Evolutionary conservation across 139 green algal genomes (phyloP).

Genomic region (Diplosphaera chodatii): DNA sequence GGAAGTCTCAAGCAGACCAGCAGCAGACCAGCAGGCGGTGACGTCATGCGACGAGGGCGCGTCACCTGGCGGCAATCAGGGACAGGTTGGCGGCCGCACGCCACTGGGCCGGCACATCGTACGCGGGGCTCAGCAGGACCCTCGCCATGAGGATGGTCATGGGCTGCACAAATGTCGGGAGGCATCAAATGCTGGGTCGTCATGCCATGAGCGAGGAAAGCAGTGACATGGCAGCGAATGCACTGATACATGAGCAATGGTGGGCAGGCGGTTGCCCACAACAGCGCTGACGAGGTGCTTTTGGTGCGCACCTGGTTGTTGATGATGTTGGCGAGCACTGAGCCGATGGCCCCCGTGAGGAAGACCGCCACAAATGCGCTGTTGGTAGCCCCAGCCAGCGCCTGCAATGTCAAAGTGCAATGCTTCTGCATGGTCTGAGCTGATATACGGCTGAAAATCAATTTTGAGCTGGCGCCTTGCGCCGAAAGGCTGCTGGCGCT

Average conservation of each 20-base stretch:
- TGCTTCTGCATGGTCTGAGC: too few relatives aligned
- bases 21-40: too few relatives aligned
- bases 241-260: too few relatives aligned
- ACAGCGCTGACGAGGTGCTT: background rate
- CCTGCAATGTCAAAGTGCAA: background rate
- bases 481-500: too few relatives aligned
- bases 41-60: too few relatives aligned
- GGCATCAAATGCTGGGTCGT: too few relatives aligned
- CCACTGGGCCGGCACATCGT: background rate
- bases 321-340: slow-evolving; percentile 34
- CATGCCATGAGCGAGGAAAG: too few relatives aligned
- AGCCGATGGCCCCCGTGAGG: slow-evolving; percentile 22
- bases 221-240: too few relatives aligned
- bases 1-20: too few relatives aligned
- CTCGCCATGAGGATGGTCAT: slow-evolving; percentile 49
- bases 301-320: slow-evolving; percentile 32
- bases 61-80: background rate
- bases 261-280: too few relatives aligned
- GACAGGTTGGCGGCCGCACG: background rate
- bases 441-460: too few relatives aligned
- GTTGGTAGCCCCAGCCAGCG: slow-evolving; percentile 1
- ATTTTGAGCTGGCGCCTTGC: too few relatives aligned
- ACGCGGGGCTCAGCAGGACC: slow-evolving; percentile 18
- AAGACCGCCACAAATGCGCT: slow-evolving; percentile 11
- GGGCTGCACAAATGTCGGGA: slow-evolving; percentile 11